Percentiles rank a stretch among this genome's conserved stretches.
Evolutionary conservation across 257 asterid species (phyloP).

Genomic region (Scutellaria minor): DNA sequence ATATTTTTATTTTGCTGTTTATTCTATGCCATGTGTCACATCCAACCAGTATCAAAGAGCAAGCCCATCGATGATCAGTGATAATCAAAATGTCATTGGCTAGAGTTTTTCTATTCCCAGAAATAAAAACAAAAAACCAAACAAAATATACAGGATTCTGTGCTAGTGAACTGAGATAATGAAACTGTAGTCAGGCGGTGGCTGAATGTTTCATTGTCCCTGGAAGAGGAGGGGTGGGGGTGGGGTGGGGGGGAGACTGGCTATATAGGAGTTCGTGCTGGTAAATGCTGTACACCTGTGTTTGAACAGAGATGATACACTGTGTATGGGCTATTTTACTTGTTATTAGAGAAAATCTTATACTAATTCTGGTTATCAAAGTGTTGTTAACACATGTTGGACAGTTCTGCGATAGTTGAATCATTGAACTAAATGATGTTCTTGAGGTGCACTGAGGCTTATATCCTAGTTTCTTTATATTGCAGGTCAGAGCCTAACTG

Average conservation of each 20-base stretch:
- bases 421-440: not conserved
- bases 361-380: constrained; percentile 2
- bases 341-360: constrained; percentile 13
- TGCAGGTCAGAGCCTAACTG: constrained; percentile 78
- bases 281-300: not conserved
- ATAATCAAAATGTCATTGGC: constrained; percentile 5
- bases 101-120: too few species aligned
- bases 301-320: constrained; percentile 20
- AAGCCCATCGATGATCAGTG: not conserved
- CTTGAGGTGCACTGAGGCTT: constrained; percentile 9
- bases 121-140: too few species aligned
- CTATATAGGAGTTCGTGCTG: too few species aligned
- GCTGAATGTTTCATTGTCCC: too few species aligned
- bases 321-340: not conserved
- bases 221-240: too few species aligned
- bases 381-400: not conserved
- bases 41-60: too few species aligned
- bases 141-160: too few species aligned
- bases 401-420: not conserved
- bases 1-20: too few species aligned
- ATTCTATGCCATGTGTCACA: too few species aligned
- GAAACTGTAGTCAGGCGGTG: too few species aligned
- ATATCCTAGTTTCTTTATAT: constrained; percentile 17
- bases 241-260: too few species aligned
- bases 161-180: too few species aligned